These are phyloP conservation scores for Strobilomyces echinocephalus DNA, from an alignment of 768 basidiomycete species.

Conservation along the genomic window DNA sequence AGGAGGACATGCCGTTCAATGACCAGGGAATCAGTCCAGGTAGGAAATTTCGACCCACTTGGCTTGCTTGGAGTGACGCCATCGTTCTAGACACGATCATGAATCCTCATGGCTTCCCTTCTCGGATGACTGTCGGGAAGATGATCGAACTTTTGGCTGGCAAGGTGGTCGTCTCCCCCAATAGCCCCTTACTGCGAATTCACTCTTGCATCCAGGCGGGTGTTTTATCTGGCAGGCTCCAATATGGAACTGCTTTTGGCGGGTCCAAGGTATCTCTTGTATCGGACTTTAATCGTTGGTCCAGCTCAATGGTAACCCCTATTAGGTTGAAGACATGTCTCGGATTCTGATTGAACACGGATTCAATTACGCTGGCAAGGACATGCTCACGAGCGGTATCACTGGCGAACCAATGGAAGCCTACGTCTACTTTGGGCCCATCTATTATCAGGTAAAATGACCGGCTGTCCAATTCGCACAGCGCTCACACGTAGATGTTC, in stretches of 20 bases:
- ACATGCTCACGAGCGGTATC: constrained; percentile 97
- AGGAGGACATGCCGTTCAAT: constrained; percentile 99
- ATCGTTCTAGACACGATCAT: constrained; percentile 84
- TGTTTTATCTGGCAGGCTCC: constrained; percentile 81
- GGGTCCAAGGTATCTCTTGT: constrained; percentile 74
- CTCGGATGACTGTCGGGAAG: constrained; percentile 99
- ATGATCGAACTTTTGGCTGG: constrained; percentile 98
- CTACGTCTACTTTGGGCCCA: constrained; percentile 98
- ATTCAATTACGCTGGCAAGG: constrained; percentile 98
- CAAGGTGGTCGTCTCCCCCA: constrained; percentile 49
- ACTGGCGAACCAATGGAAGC: constrained; percentile 95
- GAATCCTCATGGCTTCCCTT: constrained; percentile 99
- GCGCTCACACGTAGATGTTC: constrained; percentile 1
- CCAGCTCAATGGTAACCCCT: constrained; percentile 5
- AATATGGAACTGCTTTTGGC: constrained; percentile 95
- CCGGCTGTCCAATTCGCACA: constrained; percentile 3
- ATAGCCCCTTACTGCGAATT: constrained; percentile 2
- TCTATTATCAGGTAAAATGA: constrained; percentile 83
- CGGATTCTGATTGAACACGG: constrained; percentile 91
- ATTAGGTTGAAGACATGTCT: constrained; percentile 95
- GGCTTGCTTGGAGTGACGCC: constrained; percentile 10
- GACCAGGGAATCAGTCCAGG: constrained; percentile 94
- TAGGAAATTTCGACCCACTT: constrained; percentile 30
- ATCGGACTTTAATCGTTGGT: background rate
- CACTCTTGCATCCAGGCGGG: constrained; percentile 58